Conservation (phyloP, 768 basidiomycete species). For the Trametes elegans region DNA sequence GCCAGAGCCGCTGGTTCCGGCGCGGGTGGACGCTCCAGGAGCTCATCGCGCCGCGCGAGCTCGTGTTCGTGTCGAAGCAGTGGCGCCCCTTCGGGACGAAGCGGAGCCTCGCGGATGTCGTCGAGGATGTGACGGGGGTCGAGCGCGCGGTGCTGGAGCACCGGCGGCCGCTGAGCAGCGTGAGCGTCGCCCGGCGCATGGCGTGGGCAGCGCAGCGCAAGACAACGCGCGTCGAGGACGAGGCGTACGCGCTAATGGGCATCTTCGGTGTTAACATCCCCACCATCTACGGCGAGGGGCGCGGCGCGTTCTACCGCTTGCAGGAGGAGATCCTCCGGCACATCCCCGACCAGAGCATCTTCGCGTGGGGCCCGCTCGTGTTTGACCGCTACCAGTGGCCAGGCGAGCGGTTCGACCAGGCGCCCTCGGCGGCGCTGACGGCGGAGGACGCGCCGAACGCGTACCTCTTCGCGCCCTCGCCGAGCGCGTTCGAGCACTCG, state of each 20-base stretch:
- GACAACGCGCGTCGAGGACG: conserved; percentile 13
- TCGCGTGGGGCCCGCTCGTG: conserved; percentile 1
- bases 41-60: conserved; percentile 4
- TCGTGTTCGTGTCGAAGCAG: conserved; percentile 1
- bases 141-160: background rate
- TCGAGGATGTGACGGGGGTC: conserved; percentile 4
- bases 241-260: conserved; percentile 12
- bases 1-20: conserved; percentile 7
- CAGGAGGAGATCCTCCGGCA: conserved; percentile 5
- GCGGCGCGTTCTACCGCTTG: conserved; percentile 7
- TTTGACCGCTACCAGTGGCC: conserved; percentile 1
- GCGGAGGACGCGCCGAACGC: background rate
- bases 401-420: background rate
- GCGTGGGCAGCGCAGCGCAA: conserved; percentile 12
- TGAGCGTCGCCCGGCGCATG: conserved; percentile 14
- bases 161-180: background rate
- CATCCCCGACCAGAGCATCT: conserved; percentile 7
- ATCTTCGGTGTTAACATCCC: conserved; percentile 7
- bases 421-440: background rate
- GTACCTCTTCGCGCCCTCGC: background rate
- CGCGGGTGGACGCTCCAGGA: conserved; percentile 12
- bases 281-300: conserved; percentile 7
- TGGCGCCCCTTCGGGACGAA: conserved; percentile 9
- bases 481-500: background rate
- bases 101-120: conserved; percentile 4